A percentile compares a stretch with the other conserved stretches of the same genome.
Conservation (phyloP, 371 early-diverging fungal genomes). For the Coemansia sp. region DNA sequence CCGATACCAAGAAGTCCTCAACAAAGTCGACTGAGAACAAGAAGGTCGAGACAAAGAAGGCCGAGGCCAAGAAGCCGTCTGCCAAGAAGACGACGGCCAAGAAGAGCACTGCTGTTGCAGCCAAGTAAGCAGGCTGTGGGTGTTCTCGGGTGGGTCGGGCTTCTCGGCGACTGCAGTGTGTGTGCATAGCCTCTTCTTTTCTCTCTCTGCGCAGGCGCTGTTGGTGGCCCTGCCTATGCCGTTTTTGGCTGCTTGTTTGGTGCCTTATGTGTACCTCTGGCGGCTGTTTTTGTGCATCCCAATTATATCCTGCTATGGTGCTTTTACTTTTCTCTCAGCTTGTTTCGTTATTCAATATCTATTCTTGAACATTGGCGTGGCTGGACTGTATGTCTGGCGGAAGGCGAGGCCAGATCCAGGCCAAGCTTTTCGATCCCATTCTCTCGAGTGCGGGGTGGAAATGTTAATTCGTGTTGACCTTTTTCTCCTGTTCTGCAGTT, state of each 20-base stretch:
- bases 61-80: constrained; percentile 23
- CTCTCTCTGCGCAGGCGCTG: constrained; percentile 18
- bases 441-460: background rate
- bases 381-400: background rate
- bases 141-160: constrained; percentile 1
- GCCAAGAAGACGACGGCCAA: constrained; percentile 17
- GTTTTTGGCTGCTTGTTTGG: background rate
- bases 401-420: no score
- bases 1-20: constrained; percentile 18
- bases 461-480: background rate
- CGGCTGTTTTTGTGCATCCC: constrained; percentile 8
- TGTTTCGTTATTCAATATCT: background rate
- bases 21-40: constrained; percentile 16
- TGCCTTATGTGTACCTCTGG: background rate
- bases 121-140: constrained; percentile 18
- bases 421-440: background rate
- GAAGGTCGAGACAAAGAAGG: constrained; percentile 20
- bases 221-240: constrained; percentile 8
- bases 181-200: constrained; percentile 9
- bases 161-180: constrained; percentile 9
- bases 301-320: background rate
- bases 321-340: background rate
- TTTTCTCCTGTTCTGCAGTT: no score
- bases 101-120: constrained; percentile 17
- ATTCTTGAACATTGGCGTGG: background rate